Evolutionary conservation across 495 filamentous ascomycete genomes (phyloP), one percentile per base, ranked within the genome.

Genomic region (Penicillium alfredii): DNA sequence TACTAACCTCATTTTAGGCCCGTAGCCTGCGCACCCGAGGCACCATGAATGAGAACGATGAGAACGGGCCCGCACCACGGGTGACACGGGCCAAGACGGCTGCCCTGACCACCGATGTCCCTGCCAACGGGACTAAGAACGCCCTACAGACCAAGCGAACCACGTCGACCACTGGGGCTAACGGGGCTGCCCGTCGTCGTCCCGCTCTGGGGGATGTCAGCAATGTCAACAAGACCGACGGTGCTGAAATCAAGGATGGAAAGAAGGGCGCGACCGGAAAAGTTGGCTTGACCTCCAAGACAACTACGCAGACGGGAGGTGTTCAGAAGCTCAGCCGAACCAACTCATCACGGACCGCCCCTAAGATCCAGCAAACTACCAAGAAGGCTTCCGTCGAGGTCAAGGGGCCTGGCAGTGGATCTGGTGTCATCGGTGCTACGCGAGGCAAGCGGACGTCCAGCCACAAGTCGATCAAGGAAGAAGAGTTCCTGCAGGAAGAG

Each of bases 31-130:
- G 81, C 45, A 69, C 71, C 38, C 79, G 88, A 63, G 73, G 76
- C 47, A 64, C 81, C 41, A 81, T 80, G 51, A 90, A 96, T 58
- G 88, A 95, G 64, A 95, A 95, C 53, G 92, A 95, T 54, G 92
- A 97, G 71, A 95, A 94, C 52, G 66, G 61, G 30, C 77, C 72
- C 15, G 77, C 83, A 39, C 81, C 78, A 60, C 88, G 90, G 63
- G 51, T 96, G 54, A 98, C 92, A 35, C 76, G 92, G 59, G 90
- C 93, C 40, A 98, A 98, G 67, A 78, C 88, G 9, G 86, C 86
- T 25, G 82, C 83, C 14, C 65, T 90, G 24, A 73, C 65, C 28
- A 69, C 69, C 19, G 64, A 71, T 35, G 77, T 77, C 42, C 70
- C 68, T 28, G 64, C 69, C 22, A 67, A 69, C 36, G 68, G 53